phyloP scores from a whole-genome alignment of 129 eudicot species.

The Logfia minima region DNA sequence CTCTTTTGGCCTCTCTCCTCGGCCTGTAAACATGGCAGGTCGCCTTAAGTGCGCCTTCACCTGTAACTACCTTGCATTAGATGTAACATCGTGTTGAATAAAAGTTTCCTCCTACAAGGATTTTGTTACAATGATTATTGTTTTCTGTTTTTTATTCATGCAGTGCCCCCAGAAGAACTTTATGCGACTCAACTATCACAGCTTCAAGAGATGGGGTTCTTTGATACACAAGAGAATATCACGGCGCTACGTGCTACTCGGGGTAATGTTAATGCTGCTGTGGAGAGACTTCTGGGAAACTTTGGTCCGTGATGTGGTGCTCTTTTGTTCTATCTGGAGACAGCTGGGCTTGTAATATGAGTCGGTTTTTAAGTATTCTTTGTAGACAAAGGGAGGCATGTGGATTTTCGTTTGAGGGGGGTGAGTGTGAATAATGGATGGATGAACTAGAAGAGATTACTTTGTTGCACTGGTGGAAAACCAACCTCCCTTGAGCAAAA shows the following conservation, averaged over 20 bases:
- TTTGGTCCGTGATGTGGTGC: conserved; percentile 48
- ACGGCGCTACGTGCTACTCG: conserved; percentile 71
- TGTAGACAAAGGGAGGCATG: conserved; percentile 31
- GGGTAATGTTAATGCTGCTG: conserved; percentile 96
- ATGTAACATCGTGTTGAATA: neutral
- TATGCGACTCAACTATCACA: conserved; percentile 88
- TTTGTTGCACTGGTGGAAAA: conserved; percentile 22
- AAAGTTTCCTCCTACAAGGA: neutral
- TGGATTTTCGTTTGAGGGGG: conserved; percentile 28
- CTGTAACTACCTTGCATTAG: neutral
- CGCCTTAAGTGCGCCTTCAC: too few species aligned
- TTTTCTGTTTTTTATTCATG: neutral
- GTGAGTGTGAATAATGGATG: conserved; percentile 33
- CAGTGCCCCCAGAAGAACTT: conserved; percentile 87
- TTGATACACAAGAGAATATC: conserved; percentile 83
- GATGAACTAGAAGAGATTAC: conserved; percentile 18
- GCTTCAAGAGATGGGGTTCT: conserved; percentile 95
- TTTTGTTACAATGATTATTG: neutral
- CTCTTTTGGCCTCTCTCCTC: too few species aligned
- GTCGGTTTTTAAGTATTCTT: conserved; percentile 35
- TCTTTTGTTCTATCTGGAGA: conserved; percentile 17
- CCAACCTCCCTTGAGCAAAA: conserved; percentile 28
- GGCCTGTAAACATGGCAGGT: too few species aligned
- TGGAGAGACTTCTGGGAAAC: conserved; percentile 86
- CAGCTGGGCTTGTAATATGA: conserved; percentile 29